Percentiles rank a stretch among this genome's conserved stretches.
phyloP scores from a whole-genome alignment of 345 rosid genomes.

The Lagerstroemia speciosa region DNA sequence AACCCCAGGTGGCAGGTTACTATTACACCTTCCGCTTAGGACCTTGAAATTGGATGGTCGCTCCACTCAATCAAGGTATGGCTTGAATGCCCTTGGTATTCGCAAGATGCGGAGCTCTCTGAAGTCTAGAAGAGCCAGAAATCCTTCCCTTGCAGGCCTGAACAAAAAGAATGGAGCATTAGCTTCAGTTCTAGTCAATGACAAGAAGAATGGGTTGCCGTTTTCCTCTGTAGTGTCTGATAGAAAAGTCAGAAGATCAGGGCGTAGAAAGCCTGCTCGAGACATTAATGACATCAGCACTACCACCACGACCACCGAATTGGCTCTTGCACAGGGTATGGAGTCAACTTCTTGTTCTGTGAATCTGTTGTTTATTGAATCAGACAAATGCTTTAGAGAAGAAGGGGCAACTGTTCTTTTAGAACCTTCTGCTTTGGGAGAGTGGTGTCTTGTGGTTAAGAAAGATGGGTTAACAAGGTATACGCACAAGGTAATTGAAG shows the following conservation, averaged over 20 bases:
- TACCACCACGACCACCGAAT: conserved; percentile 17
- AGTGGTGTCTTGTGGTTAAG: conserved; percentile 62
- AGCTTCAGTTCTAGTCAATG: conserved; percentile 46
- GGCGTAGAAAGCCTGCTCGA: conserved; percentile 20
- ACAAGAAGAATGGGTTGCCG: conserved; percentile 46
- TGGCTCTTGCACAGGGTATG: conserved; percentile 20
- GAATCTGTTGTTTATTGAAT: conserved; percentile 40
- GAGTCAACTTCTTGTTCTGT: conserved; percentile 48
- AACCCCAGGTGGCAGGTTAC: conserved; percentile 19
- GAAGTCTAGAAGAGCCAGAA: conserved; percentile 58
- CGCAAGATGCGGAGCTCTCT: conserved; percentile 70
- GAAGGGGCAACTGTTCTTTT: conserved; percentile 47
- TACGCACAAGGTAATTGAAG: conserved; percentile 39
- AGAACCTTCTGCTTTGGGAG: conserved; percentile 49
- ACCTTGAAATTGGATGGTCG: conserved; percentile 41
- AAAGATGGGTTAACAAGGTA: conserved; percentile 39
- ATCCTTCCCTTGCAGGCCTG: conserved; percentile 26
- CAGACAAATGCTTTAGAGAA: conserved; percentile 72
- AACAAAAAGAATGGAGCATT: conserved; percentile 48
- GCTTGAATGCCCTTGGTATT: conserved; percentile 45
- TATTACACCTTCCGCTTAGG: conserved; percentile 36
- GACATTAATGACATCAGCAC: conserved; percentile 25
- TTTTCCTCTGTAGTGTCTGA: conserved; percentile 38
- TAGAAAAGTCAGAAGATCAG: conserved; percentile 44
- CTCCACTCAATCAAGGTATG: conserved; percentile 34